phyloP scores from a whole-genome alignment of 768 basidiomycete genomes.

The Serendipita sp. region DNA sequence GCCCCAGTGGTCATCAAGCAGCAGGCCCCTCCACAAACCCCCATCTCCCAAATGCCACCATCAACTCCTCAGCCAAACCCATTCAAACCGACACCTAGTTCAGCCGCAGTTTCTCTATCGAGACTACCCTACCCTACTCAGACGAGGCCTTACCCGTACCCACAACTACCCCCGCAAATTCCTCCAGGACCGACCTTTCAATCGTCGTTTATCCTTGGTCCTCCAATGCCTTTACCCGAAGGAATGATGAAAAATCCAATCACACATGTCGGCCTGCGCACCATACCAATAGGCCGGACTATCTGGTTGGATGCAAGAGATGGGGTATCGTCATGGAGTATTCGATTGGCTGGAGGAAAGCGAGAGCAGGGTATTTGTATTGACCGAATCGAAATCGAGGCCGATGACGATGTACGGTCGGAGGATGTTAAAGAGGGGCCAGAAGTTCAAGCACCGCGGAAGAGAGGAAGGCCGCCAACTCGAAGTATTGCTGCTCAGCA shows the following conservation, averaged over 20 bases:
- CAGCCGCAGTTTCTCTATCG: not conserved
- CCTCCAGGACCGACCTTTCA: constrained; percentile 13
- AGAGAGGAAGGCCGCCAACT: constrained; percentile 23
- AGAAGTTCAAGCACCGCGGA: constrained; percentile 26
- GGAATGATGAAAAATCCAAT: constrained; percentile 9
- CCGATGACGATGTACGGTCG: constrained; percentile 24
- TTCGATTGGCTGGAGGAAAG: constrained; percentile 31
- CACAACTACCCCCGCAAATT: constrained; percentile 19
- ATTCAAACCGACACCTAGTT: constrained; percentile 6
- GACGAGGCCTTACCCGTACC: not conserved
- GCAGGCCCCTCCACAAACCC: constrained; percentile 11
- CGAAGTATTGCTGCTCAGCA: constrained; percentile 16
- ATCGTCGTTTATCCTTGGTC: constrained; percentile 8
- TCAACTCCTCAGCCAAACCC: constrained; percentile 6
- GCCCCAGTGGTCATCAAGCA: constrained; percentile 5
- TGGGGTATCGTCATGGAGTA: constrained; percentile 59
- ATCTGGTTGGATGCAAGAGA: constrained; percentile 47
- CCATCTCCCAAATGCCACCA: constrained; percentile 28
- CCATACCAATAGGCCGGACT: constrained; percentile 43
- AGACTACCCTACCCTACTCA: not conserved
- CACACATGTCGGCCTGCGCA: constrained; percentile 31
- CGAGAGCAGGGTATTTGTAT: constrained; percentile 43
- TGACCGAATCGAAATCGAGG: constrained; percentile 42
- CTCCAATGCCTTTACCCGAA: constrained; percentile 8
- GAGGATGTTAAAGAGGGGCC: constrained; percentile 36